These are phyloP conservation scores for Verticillium tricorpus DNA, from an alignment of 2,329 filamentous ascomycete genomes.

Conservation along the genomic window DNA sequence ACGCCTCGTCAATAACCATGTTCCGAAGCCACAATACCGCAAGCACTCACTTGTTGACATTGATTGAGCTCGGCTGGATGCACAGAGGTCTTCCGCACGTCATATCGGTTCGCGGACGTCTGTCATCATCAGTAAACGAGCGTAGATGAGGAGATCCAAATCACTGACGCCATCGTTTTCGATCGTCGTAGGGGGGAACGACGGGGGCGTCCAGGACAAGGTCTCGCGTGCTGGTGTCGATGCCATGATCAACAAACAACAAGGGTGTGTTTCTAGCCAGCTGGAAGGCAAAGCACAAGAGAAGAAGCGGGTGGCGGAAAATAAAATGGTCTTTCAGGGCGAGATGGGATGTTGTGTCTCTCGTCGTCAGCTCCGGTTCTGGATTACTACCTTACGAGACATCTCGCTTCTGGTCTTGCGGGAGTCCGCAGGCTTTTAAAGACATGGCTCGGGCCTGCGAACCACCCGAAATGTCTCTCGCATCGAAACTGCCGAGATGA, in stretches of 20 bases:
- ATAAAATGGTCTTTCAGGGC: too few species aligned
- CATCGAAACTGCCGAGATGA: too few species aligned
- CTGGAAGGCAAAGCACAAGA: too few species aligned
- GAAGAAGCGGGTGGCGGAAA: too few species aligned
- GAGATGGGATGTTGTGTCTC: too few species aligned
- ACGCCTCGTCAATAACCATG: not conserved
- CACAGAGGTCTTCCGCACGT: not conserved
- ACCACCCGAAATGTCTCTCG: too few species aligned
- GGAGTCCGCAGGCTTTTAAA: too few species aligned
- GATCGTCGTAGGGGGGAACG: not conserved
- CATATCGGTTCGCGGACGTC: not conserved
- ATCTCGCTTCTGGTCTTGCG: too few species aligned
- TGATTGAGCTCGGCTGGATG: not conserved
- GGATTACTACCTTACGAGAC: too few species aligned
- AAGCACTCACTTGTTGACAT: not conserved
- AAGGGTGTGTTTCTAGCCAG: too few species aligned
- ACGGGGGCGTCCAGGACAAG: not conserved
- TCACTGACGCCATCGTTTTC: not conserved
- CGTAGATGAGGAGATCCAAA: not conserved
- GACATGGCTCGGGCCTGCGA: too few species aligned
- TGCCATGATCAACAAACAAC: not conserved
- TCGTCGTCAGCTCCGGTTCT: too few species aligned
- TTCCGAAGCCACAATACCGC: not conserved
- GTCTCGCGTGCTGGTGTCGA: not conserved
- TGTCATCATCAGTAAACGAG: not conserved